Conservation (phyloP, 2,329 filamentous ascomycete species). For the Fusarium sp. region DNA sequence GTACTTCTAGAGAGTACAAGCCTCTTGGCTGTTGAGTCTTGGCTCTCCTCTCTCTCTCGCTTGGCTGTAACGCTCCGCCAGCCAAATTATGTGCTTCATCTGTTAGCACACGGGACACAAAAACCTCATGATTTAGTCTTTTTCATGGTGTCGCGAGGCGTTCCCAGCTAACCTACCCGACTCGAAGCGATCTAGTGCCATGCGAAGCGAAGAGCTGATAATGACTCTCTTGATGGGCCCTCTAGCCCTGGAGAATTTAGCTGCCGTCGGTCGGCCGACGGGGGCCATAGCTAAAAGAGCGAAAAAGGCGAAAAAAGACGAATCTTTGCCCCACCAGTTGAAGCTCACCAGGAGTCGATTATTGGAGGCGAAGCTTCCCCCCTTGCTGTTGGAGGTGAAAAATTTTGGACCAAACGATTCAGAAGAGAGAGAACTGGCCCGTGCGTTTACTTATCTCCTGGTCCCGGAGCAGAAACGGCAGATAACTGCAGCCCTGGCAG, state of each 20-base stretch:
- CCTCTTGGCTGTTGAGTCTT: neutral
- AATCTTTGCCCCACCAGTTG: conserved; percentile 23
- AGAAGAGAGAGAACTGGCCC: conserved; percentile 31
- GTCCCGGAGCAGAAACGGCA: neutral
- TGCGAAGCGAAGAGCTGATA: neutral
- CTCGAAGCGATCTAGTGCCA: conserved; percentile 8
- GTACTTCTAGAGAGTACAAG: neutral
- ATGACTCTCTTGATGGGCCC: neutral
- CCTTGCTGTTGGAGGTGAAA: conserved; percentile 13
- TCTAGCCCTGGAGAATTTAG: neutral
- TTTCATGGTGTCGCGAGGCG: conserved; percentile 18
- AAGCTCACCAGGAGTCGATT: conserved; percentile 6
- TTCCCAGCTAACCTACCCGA: neutral
- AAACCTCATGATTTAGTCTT: conserved; percentile 17
- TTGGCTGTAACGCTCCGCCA: conserved; percentile 21
- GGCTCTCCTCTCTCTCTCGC: neutral
- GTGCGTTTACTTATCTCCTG: conserved; percentile 34
- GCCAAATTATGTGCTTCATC: conserved; percentile 9
- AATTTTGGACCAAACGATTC: conserved; percentile 10
- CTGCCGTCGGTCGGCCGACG: conserved; percentile 19
- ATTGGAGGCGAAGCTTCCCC: conserved; percentile 7
- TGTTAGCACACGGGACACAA: conserved; percentile 19
- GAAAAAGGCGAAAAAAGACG: neutral
- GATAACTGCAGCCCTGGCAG: neutral
- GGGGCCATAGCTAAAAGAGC: neutral